Percentiles rank a stretch among this genome's conserved stretches.
Evolutionary conservation across 2,329 filamentous ascomycete species (phyloP).

Genomic region (Microcera coccophila): DNA sequence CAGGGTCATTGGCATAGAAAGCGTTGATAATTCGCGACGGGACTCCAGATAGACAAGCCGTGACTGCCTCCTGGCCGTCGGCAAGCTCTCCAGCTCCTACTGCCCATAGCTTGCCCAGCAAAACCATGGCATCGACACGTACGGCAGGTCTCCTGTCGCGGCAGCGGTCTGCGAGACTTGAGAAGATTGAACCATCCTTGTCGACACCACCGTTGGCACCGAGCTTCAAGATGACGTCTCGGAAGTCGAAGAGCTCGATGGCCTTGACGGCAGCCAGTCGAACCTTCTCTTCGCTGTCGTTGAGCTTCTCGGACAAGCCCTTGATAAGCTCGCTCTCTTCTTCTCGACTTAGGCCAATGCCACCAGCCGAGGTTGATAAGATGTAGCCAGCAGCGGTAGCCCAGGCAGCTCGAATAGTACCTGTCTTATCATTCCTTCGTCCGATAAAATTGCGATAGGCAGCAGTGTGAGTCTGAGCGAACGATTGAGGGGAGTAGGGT

Average conservation of each 20-base stretch:
- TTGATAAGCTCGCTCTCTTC: constrained; percentile 75
- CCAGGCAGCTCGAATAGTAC: constrained; percentile 81
- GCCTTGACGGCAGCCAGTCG: constrained; percentile 83
- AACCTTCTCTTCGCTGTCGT: constrained; percentile 87
- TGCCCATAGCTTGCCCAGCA: constrained; percentile 87
- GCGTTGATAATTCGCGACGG: constrained; percentile 82
- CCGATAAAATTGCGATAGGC: constrained; percentile 83
- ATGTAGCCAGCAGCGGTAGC: constrained; percentile 80
- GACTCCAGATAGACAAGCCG: constrained; percentile 71
- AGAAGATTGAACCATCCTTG: constrained; percentile 73
- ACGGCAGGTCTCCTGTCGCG: constrained; percentile 81
- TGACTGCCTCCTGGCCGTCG: constrained; percentile 72
- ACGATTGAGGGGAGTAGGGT: constrained; percentile 83
- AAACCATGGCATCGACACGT: constrained; percentile 79
- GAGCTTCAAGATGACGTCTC: constrained; percentile 76
- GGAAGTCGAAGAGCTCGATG: constrained; percentile 75
- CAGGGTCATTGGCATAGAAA: constrained; percentile 83
- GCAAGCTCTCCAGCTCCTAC: constrained; percentile 84
- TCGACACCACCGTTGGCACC: constrained; percentile 70
- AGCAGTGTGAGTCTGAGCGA: constrained; percentile 72
- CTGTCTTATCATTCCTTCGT: constrained; percentile 80
- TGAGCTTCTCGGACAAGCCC: constrained; percentile 73
- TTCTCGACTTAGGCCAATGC: constrained; percentile 77
- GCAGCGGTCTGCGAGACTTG: constrained; percentile 78
- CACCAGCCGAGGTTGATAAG: constrained; percentile 83